These are phyloP conservation scores for Mucor circinelloides DNA, from an alignment of 371 early-diverging fungal species.

Conservation along the genomic window DNA sequence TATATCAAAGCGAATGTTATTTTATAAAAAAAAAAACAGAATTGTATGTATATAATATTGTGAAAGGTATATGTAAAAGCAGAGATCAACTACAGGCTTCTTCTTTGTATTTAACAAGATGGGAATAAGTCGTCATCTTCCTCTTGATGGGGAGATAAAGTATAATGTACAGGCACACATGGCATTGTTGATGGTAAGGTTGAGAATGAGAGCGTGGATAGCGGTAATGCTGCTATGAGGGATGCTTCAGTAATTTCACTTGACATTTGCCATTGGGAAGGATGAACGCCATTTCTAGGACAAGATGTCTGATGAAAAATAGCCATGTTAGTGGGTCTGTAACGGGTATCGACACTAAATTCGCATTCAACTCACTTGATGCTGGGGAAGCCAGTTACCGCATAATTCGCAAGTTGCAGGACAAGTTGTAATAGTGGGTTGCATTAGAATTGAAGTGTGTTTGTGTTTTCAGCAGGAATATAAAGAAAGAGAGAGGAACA, in stretches of 20 bases:
- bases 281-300: constrained; percentile 34
- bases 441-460: neutral
- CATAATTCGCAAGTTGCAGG: constrained; percentile 44
- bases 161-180: neutral
- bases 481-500: neutral
- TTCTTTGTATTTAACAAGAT: neutral
- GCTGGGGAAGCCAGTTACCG: constrained; percentile 37
- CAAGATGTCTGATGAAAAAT: constrained; percentile 13
- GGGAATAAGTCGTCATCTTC: neutral
- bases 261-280: constrained; percentile 28
- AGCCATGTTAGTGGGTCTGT: neutral
- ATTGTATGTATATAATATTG: neutral
- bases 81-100: neutral
- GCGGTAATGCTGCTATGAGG: neutral
- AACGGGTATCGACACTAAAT: neutral
- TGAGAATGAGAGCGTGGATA: neutral
- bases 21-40: neutral
- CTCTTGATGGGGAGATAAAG: neutral
- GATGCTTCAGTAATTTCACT: neutral
- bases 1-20: neutral
- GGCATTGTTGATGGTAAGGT: neutral
- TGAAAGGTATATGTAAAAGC: neutral
- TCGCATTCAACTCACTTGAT: constrained; percentile 20
- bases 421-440: constrained; percentile 9
- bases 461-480: neutral